phyloP scores from a whole-genome alignment of 495 filamentous ascomycete species.

The Xylaria intraflava region DNA sequence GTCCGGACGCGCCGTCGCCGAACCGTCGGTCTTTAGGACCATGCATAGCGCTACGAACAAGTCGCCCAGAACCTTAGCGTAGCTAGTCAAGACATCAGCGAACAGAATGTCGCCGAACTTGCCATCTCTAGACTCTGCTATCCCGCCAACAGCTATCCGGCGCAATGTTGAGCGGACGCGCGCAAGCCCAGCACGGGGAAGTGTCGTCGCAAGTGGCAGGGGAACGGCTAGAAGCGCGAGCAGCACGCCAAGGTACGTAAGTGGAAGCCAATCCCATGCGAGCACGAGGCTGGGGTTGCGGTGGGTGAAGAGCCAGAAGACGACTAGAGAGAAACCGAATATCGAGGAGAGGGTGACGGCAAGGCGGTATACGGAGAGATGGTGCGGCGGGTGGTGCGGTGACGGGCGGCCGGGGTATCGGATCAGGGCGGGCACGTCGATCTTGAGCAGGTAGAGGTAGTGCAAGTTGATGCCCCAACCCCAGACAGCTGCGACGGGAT shows the following conservation, averaged over 20 bases:
- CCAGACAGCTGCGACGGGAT: constrained; percentile 62
- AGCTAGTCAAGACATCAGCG: constrained; percentile 92
- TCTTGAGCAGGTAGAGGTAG: constrained; percentile 63
- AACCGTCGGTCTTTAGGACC: constrained; percentile 62
- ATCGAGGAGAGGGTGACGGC: constrained; percentile 67
- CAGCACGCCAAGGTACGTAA: constrained; percentile 67
- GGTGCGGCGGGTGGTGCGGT: constrained; percentile 59
- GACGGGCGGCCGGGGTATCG: constrained; percentile 66
- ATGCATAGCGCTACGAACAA: constrained; percentile 85
- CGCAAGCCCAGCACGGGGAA: constrained; percentile 64
- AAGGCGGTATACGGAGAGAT: constrained; percentile 75
- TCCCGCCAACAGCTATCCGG: constrained; percentile 67
- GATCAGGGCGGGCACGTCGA: constrained; percentile 75
- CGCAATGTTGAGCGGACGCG: constrained; percentile 66
- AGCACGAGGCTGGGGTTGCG: constrained; percentile 60
- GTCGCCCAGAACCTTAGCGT: constrained; percentile 85
- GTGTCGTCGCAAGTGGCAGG: constrained; percentile 36
- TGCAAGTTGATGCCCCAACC: constrained; percentile 86
- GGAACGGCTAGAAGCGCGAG: constrained; percentile 65
- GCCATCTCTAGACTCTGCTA: constrained; percentile 73
- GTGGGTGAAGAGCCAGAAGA: constrained; percentile 78
- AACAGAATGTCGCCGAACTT: constrained; percentile 92
- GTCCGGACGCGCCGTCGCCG: constrained; percentile 73
- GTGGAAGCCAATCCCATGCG: constrained; percentile 71
- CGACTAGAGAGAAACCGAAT: constrained; percentile 58